A percentile compares a stretch with the other conserved stretches of the same genome.
Conservation (phyloP, 495 filamentous ascomycete species). For the Daldinia vernicosa region DNA sequence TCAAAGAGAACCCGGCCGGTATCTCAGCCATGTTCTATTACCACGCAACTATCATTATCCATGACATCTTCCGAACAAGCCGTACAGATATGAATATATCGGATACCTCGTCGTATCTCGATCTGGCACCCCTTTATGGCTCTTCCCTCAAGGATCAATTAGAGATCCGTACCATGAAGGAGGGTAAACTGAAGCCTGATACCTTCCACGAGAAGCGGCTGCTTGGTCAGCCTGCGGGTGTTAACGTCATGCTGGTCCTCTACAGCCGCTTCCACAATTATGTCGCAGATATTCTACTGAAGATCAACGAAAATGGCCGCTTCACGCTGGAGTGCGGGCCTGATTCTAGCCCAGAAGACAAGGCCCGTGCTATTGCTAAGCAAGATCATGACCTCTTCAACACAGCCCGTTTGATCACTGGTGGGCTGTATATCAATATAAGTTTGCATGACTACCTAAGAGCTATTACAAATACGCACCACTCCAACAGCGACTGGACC, state of each 20-base stretch:
- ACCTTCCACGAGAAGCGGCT: constrained; percentile 24
- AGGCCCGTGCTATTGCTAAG: no score
- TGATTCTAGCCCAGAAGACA: no score
- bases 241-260: no score
- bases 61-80: constrained; percentile 64
- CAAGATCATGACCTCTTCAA: no score
- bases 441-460: constrained; percentile 82
- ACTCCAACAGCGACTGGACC: constrained; percentile 75
- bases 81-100: constrained; percentile 47
- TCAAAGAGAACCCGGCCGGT: constrained; percentile 72
- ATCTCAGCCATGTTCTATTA: constrained; percentile 88
- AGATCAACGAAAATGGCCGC: no score
- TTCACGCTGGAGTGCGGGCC: no score
- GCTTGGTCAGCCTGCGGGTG: no score
- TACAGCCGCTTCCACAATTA: no score
- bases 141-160: constrained; percentile 74
- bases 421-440: no score
- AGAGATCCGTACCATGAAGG: constrained; percentile 72
- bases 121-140: constrained; percentile 83
- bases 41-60: constrained; percentile 83
- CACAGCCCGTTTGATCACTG: no score
- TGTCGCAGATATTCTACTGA: no score
- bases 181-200: constrained; percentile 82
- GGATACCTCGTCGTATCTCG: constrained; percentile 79
- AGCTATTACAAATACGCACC: constrained; percentile 80